Evolutionary conservation across 352 stramenopile genomes (phyloP).

Genomic region (Globisporangium recalcitrans): DNA sequence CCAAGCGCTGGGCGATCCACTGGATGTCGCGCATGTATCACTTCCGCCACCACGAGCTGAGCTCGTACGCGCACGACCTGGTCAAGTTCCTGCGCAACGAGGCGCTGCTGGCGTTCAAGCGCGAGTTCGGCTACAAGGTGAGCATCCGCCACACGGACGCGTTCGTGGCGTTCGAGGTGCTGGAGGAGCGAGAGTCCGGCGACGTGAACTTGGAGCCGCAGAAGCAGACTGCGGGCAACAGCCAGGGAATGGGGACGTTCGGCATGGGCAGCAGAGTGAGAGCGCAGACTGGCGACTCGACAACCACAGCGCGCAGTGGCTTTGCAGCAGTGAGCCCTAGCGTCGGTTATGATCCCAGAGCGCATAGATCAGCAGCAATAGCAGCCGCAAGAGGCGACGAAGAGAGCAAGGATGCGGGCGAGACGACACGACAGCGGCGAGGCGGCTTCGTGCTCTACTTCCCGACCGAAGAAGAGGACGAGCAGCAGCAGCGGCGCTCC

Average conservation of each 20-base stretch:
- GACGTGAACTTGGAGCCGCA: constrained; percentile 5
- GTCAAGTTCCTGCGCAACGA: constrained; percentile 56
- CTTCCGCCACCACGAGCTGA: constrained; percentile 42
- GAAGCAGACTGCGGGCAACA: constrained; percentile 1
- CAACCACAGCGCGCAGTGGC: not conserved
- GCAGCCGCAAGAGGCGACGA: not conserved
- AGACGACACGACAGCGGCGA: not conserved
- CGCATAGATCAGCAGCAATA: not conserved
- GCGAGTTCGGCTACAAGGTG: constrained; percentile 62
- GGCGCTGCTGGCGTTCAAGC: constrained; percentile 33
- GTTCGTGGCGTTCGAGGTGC: constrained; percentile 55
- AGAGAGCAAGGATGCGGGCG: constrained; percentile 1
- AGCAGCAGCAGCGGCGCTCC: constrained; percentile 10
- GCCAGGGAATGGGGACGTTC: not conserved
- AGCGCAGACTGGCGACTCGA: not conserved
- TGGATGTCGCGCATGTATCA: constrained; percentile 60
- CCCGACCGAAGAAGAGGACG: constrained; percentile 31
- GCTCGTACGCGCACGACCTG: constrained; percentile 54
- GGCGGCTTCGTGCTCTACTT: constrained; percentile 69
- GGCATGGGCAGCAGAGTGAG: not conserved
- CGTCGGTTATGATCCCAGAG: not conserved
- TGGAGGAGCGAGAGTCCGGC: constrained; percentile 35
- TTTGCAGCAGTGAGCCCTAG: constrained; percentile 6
- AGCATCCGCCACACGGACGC: constrained; percentile 45
- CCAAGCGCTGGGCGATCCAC: constrained; percentile 50